Percentiles rank a stretch among this genome's conserved stretches.
phyloP scores from a whole-genome alignment of 306 rosid species.

The Biancaea sappan region DNA sequence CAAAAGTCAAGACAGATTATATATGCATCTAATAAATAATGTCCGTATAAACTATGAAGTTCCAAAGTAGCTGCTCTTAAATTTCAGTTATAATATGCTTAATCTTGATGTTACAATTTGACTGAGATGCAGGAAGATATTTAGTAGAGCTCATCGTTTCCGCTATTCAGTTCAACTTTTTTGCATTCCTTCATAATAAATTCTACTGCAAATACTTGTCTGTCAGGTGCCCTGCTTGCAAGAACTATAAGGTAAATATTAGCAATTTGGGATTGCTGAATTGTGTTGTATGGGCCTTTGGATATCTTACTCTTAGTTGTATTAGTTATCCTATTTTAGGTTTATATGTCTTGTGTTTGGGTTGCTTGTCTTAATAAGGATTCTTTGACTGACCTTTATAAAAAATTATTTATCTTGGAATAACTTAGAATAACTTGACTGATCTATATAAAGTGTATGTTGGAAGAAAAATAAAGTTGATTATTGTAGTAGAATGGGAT shows the following conservation, averaged over 20 bases:
- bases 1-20: neutral
- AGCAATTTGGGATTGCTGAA: neutral
- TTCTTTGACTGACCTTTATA: neutral
- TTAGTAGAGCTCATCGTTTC: neutral
- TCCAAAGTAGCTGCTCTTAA: constrained; percentile 5
- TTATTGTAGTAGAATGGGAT: neutral
- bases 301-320: neutral
- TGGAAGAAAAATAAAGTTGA: neutral
- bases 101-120: neutral
- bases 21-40: neutral
- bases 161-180: neutral
- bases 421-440: neutral
- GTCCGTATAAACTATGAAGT: neutral
- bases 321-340: neutral
- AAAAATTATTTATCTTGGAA: neutral
- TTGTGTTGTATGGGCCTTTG: neutral
- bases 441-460: neutral
- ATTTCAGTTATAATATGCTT: constrained; percentile 11
- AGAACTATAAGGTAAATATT: constrained; percentile 83
- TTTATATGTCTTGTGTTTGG: neutral
- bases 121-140: constrained; percentile 16
- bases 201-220: constrained; percentile 23
- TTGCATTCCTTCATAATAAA: constrained; percentile 18
- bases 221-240: constrained; percentile 97
- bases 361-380: neutral